Evolutionary conservation across 306 rosid genomes (phyloP).

Genomic region (Cajanus cajan): DNA sequence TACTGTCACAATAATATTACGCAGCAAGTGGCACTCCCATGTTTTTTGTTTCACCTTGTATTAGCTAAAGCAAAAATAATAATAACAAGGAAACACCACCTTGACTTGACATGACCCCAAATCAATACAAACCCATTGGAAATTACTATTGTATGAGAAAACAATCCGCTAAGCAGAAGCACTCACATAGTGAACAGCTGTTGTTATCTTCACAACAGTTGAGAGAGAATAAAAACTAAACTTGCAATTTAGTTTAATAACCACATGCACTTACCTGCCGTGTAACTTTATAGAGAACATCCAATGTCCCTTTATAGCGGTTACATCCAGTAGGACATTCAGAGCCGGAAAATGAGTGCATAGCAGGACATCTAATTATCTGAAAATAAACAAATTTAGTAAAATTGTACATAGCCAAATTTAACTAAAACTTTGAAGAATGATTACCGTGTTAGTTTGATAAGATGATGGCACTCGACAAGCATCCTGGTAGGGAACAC

Average conservation of each 20-base stretch:
- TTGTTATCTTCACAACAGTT: background rate
- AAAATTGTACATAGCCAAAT: background rate
- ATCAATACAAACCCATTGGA: background rate
- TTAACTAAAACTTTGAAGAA: background rate
- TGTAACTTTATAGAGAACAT: slow-evolving; percentile 68
- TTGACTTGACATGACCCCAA: too few relatives aligned
- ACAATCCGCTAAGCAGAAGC: background rate
- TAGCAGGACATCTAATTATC: slow-evolving; percentile 45
- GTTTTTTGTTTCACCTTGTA: background rate
- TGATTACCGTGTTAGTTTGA: slow-evolving; percentile 51
- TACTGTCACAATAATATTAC: background rate
- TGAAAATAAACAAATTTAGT: slow-evolving; percentile 11
- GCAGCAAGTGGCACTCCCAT: background rate
- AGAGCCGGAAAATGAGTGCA: slow-evolving; percentile 40
- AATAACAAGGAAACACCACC: background rate
- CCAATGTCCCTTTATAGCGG: slow-evolving; percentile 75
- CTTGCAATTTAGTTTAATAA: background rate
- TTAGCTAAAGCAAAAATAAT: background rate
- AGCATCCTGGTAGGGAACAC: slow-evolving; percentile 66
- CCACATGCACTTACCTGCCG: slow-evolving; percentile 76
- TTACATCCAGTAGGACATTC: slow-evolving; percentile 49
- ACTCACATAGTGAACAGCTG: background rate
- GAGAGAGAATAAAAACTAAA: background rate
- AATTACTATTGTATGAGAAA: background rate
- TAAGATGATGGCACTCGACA: slow-evolving; percentile 48